Evolutionary conservation across 345 rosid genomes (phyloP).

Genomic region (Hibiscus mutabilis): DNA sequence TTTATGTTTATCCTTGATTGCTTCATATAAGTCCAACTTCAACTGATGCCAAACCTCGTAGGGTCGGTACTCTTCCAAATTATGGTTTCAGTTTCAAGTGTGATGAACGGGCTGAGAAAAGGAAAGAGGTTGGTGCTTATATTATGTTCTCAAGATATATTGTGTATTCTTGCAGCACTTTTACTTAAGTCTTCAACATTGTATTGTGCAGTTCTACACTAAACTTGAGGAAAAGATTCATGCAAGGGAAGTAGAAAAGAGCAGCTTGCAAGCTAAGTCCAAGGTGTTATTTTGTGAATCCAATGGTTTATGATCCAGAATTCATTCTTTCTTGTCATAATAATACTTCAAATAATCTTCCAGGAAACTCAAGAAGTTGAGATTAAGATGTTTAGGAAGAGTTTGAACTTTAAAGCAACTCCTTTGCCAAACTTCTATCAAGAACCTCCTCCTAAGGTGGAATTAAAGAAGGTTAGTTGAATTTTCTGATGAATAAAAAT

Average conservation of each 20-base stretch:
- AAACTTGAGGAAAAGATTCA: conserved; percentile 97
- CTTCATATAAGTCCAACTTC: conserved; percentile 48
- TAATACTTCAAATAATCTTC: conserved; percentile 2
- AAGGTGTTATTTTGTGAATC: conserved; percentile 46
- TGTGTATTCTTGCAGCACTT: neutral
- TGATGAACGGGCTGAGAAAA: no score
- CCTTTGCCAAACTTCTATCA: conserved; percentile 98
- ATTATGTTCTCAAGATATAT: conserved; percentile 12
- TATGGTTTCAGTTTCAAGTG: conserved; percentile 99
- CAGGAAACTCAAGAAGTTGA: conserved; percentile 98
- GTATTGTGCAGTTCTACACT: conserved; percentile 63
- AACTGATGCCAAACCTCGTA: conserved; percentile 60
- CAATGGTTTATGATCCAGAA: neutral
- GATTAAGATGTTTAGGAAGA: conserved; percentile 82
- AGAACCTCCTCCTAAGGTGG: conserved; percentile 76
- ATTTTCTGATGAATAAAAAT: neutral
- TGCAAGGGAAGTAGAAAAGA: conserved; percentile 81
- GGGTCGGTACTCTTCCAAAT: conserved; percentile 73
- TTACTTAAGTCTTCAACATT: conserved; percentile 8
- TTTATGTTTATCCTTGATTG: conserved; percentile 30
- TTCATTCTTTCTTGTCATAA: conserved; percentile 3
- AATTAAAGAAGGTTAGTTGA: conserved; percentile 75
- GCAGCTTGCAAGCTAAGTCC: conserved; percentile 78
- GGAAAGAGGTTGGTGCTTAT: conserved; percentile 61
- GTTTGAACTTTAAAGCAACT: conserved; percentile 89